A percentile compares a stretch with the other conserved stretches of the same genome.
phyloP scores from a whole-genome alignment of 75 land plant species.

The Larix kaempferi region DNA sequence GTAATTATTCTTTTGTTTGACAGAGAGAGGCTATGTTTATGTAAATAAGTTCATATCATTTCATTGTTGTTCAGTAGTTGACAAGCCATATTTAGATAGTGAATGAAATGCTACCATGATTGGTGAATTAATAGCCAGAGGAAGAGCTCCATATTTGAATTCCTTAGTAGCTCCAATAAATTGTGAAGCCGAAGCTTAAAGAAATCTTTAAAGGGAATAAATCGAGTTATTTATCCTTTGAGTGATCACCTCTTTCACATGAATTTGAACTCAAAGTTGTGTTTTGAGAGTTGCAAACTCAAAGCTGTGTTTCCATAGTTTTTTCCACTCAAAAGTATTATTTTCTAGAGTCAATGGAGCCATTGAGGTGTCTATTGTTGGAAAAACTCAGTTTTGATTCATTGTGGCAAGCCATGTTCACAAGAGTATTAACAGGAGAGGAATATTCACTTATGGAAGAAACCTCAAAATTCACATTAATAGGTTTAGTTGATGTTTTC shows the following conservation, averaged over 20 bases:
- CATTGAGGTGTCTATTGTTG: not conserved
- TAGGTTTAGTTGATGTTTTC: not conserved
- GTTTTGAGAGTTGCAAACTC: too few species aligned
- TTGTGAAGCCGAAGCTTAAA: not conserved
- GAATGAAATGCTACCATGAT: too few species aligned
- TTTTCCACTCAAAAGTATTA: not conserved
- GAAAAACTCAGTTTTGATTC: not conserved
- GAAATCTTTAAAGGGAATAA: not conserved
- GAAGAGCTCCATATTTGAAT: too few species aligned
- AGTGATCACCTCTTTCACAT: not conserved
- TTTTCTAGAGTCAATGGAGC: not conserved
- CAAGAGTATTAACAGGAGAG: not conserved
- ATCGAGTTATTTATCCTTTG: not conserved
- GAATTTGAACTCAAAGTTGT: too few species aligned
- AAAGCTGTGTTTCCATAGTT: not conserved
- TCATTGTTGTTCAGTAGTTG: too few species aligned
- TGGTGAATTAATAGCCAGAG: too few species aligned
- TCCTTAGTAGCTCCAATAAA: too few species aligned
- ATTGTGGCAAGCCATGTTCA: not conserved
- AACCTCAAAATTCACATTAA: constrained; percentile 2
- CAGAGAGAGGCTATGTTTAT: too few species aligned
- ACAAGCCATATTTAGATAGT: too few species aligned
- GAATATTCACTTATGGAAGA: not conserved
- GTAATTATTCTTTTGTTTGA: too few species aligned
- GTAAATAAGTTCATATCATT: too few species aligned